phyloP scores from a whole-genome alignment of 2,329 filamentous ascomycete species.

The Fusarium beomiforme region DNA sequence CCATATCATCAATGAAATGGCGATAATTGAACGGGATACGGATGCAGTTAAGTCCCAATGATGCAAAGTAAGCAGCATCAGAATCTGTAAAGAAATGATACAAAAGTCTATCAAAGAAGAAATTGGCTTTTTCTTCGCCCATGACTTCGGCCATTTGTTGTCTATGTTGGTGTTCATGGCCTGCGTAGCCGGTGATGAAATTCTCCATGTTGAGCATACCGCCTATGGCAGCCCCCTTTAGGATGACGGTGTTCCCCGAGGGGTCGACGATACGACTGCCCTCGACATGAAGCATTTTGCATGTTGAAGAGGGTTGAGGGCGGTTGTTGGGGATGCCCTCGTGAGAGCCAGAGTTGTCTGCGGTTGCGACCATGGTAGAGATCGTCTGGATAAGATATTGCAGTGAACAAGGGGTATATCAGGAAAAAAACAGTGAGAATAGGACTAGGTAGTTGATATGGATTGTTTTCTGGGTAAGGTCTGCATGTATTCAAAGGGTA shows the following conservation, averaged over 20 bases:
- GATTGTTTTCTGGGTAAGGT: neutral
- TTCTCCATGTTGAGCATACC: slow-evolving; percentile 63
- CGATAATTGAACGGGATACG: slow-evolving; percentile 70
- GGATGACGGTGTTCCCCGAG: slow-evolving; percentile 55
- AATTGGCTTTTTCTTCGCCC: slow-evolving; percentile 65
- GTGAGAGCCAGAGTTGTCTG: slow-evolving; percentile 11
- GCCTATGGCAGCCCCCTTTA: slow-evolving; percentile 49
- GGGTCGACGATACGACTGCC: slow-evolving; percentile 55
- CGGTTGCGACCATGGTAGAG: slow-evolving; percentile 23
- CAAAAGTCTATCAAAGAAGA: slow-evolving; percentile 67
- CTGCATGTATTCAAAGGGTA: neutral
- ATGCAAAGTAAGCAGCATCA: slow-evolving; percentile 67
- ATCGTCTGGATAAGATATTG: no score
- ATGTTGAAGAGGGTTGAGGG: slow-evolving; percentile 24
- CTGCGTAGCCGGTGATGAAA: slow-evolving; percentile 71
- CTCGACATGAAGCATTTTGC: slow-evolving; percentile 44
- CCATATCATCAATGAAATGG: slow-evolving; percentile 64
- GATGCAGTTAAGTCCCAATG: slow-evolving; percentile 65
- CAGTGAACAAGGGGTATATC: accelerated
- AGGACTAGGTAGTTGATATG: no score
- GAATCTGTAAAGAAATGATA: slow-evolving; percentile 68
- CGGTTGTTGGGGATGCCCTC: neutral
- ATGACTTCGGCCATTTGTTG: slow-evolving; percentile 62
- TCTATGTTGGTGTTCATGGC: slow-evolving; percentile 66
- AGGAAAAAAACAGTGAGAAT: accelerated